Percentiles rank a stretch among this genome's conserved stretches.
Evolutionary conservation across 306 rosid genomes (phyloP).

Genomic region (Parietaria judaica): DNA sequence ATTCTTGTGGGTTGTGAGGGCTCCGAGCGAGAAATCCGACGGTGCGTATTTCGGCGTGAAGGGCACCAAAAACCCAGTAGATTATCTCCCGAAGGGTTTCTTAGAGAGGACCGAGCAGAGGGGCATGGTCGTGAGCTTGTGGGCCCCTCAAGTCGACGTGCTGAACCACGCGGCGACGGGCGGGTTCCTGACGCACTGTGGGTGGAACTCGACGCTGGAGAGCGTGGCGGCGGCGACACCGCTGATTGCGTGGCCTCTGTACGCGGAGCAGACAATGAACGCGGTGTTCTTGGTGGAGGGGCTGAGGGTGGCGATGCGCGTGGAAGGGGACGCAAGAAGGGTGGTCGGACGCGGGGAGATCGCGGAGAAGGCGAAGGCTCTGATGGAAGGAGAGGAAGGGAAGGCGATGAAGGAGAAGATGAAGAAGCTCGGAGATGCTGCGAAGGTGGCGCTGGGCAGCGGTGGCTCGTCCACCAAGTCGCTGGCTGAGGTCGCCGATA

Average conservation of each 20-base stretch:
- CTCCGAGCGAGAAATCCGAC: slow-evolving; percentile 17
- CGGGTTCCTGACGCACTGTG: slow-evolving; percentile 21
- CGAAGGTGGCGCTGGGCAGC: slow-evolving; percentile 6
- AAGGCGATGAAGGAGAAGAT: slow-evolving; percentile 3
- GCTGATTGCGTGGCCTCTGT: slow-evolving; percentile 25
- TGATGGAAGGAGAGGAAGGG: slow-evolving; percentile 25
- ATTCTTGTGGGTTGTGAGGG: slow-evolving; percentile 14
- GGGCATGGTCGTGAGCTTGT: slow-evolving; percentile 14
- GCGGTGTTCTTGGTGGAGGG: slow-evolving; percentile 8
- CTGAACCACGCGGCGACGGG: slow-evolving; percentile 8
- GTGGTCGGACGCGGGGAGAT: slow-evolving; percentile 13
- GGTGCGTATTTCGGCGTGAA: slow-evolving; percentile 12
- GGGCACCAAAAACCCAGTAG: not conserved
- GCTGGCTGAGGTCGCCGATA: slow-evolving; percentile 14
- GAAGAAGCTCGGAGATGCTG: slow-evolving; percentile 12
- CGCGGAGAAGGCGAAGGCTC: not conserved
- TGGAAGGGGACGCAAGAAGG: slow-evolving; percentile 10
- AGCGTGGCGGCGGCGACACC: slow-evolving; percentile 16
- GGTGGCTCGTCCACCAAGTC: slow-evolving; percentile 15
- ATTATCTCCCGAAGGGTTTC: slow-evolving; percentile 18
- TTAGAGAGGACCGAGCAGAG: slow-evolving; percentile 18
- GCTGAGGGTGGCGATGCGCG: slow-evolving; percentile 21
- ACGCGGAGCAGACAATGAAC: slow-evolving; percentile 18
- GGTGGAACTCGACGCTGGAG: slow-evolving; percentile 27
- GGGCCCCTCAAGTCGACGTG: slow-evolving; percentile 22